Percentiles rank a stretch among this genome's conserved stretches.
Conservation (phyloP, 2,329 filamentous ascomycete species). For the Ophiostoma australiae region DNA sequence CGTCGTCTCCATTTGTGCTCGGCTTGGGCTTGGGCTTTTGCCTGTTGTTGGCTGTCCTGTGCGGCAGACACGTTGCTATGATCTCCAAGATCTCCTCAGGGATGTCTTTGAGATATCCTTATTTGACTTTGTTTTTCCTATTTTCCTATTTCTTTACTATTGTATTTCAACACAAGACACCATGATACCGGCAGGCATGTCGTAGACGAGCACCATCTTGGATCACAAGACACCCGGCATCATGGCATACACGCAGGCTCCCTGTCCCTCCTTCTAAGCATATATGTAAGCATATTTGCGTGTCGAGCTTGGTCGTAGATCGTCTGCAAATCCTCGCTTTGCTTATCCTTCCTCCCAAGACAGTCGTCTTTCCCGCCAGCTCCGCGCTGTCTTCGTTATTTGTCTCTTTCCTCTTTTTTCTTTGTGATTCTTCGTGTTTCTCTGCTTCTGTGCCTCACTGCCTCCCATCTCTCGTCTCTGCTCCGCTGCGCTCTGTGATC, state of each 20-base stretch:
- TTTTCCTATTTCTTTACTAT: too few relatives aligned
- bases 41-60: not conserved
- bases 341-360: not conserved
- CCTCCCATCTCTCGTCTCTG: not conserved
- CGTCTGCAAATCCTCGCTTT: not conserved
- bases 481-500: not conserved
- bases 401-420: not conserved
- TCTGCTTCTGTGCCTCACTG: not conserved
- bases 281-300: not conserved
- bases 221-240: not conserved
- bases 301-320: not conserved
- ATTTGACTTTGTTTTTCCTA: not conserved
- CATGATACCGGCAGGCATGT: too few relatives aligned
- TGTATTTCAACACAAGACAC: too few relatives aligned
- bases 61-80: not conserved
- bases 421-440: constrained; percentile 1
- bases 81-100: not conserved
- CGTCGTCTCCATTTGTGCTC: not conserved
- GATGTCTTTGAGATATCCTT: constrained; percentile 4
- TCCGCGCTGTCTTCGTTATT: not conserved
- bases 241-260: not conserved
- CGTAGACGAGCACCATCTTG: not conserved
- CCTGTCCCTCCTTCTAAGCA: not conserved
- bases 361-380: not conserved
- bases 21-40: too few relatives aligned